phyloP scores from a whole-genome alignment of 495 filamentous ascomycete species.

The Talaromyces adpressus region DNA sequence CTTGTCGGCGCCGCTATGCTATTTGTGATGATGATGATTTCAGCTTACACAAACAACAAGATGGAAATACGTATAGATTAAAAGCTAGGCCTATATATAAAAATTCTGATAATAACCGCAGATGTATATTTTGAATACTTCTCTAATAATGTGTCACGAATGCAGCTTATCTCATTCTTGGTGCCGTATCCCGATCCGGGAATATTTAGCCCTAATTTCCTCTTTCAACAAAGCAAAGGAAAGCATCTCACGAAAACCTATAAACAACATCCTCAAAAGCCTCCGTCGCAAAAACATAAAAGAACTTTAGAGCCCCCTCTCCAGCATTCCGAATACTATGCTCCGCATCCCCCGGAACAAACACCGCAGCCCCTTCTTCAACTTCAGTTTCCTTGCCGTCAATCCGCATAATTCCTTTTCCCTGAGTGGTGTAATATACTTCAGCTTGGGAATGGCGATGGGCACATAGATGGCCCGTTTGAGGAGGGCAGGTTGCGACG shows the following conservation, averaged over 20 bases:
- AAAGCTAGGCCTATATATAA: no score
- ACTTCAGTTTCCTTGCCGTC: background rate
- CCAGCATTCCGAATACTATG: background rate
- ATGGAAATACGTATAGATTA: no score
- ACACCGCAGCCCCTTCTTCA: background rate
- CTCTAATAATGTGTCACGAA: background rate
- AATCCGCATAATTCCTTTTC: background rate
- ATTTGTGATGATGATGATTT: background rate
- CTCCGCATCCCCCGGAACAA: background rate
- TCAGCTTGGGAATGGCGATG: no score
- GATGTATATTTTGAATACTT: background rate
- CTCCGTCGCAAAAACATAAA: background rate
- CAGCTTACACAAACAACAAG: no score
- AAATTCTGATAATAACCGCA: background rate
- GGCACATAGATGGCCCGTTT: no score
- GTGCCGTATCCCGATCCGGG: background rate
- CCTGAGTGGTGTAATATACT: background rate
- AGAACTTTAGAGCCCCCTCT: background rate
- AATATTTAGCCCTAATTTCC: background rate
- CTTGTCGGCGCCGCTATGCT: conserved; percentile 2
- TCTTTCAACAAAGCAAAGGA: background rate
- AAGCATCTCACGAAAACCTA: background rate
- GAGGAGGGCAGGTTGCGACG: no score
- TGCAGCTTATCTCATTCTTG: background rate
- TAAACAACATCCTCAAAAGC: background rate